phyloP scores from a whole-genome alignment of 2,329 filamentous ascomycete genomes.

The Sclerotinia trifoliorum region DNA sequence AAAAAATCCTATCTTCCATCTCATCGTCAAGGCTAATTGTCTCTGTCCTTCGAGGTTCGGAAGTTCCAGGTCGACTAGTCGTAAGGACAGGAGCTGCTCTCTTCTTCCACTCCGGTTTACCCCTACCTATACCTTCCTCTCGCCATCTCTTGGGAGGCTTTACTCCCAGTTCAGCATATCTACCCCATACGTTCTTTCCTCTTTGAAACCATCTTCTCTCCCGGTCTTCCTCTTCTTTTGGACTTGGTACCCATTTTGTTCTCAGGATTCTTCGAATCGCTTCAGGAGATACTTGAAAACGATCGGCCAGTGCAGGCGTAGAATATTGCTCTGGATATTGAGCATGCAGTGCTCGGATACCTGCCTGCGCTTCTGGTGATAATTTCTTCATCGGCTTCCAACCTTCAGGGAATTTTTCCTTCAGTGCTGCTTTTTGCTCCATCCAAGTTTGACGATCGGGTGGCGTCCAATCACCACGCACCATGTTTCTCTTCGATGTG shows the following conservation, averaged over 20 bases:
- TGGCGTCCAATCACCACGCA: constrained; percentile 26
- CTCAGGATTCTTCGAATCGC: constrained; percentile 83
- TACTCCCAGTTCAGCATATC: constrained; percentile 58
- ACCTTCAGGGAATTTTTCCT: constrained; percentile 74
- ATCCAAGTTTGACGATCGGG: constrained; percentile 60
- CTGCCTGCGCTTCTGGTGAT: constrained; percentile 88
- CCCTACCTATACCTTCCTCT: constrained; percentile 39
- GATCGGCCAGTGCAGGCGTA: constrained; percentile 67
- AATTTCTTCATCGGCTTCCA: constrained; percentile 85
- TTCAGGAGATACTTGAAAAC: constrained; percentile 86
- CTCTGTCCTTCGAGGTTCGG: constrained; percentile 13
- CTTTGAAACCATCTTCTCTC: constrained; percentile 61
- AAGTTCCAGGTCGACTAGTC: constrained; percentile 25
- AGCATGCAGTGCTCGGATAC: constrained; percentile 77
- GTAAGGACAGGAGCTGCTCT: constrained; percentile 25
- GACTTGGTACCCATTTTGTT: constrained; percentile 67
- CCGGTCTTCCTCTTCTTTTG: constrained; percentile 56
- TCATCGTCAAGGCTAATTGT: constrained; percentile 2
- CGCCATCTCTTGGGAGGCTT: constrained; percentile 63
- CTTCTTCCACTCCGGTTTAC: constrained; percentile 33
- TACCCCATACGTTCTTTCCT: constrained; percentile 58
- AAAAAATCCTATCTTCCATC: constrained; percentile 32
- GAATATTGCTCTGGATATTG: constrained; percentile 77
- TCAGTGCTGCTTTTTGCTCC: constrained; percentile 70
- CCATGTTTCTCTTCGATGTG: constrained; percentile 14